Base-by-base conservation (phyloP, 2,329 filamentous ascomycete genomes). In the Aureobasidium sp. region DNA sequence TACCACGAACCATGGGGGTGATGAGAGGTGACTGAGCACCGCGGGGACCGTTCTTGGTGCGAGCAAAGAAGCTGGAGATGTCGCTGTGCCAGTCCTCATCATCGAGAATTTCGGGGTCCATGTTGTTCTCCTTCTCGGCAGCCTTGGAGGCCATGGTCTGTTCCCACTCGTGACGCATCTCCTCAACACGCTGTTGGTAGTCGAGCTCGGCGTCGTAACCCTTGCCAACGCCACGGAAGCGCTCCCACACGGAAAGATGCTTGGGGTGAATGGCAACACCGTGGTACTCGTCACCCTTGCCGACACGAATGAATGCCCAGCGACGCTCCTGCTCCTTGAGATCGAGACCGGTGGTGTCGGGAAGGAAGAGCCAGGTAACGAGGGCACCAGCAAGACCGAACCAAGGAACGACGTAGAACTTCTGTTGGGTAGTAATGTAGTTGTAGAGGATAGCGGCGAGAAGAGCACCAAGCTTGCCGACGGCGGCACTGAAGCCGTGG, bases 311-410 rank as follows among this genome's bases (percentile, higher is more conserved):
- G 77, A 88, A 97, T 62, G 81, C 77, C 92, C 93, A 97, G 70
- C 93, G 87, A 66, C 93, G 89, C 78, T 97, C 93, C 78, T 97
- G 92, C 76, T 97, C 93, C 81, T 96, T 96, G 65, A 97, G 86
- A 73, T 97, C 93, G 42, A 97, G 88, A 62, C 93, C 93, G 10
- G 92, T 97, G 69, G 93, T 97, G 73, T 97, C 93, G n/a, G 93
- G 93, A 36, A 97, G 86, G 82, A 91, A 97, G 69, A 95, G 67
- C 67, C 79, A 86, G 47, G 92, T 97, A 63, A 97, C 75, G 32
- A 97, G 67, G 78, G 94, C 90, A 68, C 93, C 93, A 16, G 81
- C 86, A 16, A 97, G 86, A 71, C 93, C 93, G 74, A 96, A 97
- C 93, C 93, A 97, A 25, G 93, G 91, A 1, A 97, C 91, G 47